Conservation (phyloP, 495 filamentous ascomycete species). For the Trichoderma asperelloides region DNA sequence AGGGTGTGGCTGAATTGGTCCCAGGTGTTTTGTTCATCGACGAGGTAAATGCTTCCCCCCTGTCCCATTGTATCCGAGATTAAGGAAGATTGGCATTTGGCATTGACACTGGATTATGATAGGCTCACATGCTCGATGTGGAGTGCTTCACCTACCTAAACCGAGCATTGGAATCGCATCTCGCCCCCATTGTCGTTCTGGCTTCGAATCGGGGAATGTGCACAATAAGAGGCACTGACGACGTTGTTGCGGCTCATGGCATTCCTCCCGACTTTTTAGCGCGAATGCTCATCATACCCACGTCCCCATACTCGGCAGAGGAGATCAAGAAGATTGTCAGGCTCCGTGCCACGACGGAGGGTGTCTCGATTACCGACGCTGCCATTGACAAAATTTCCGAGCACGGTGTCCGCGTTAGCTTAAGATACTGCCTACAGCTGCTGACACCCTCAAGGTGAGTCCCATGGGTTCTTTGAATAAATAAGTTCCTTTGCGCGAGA, state of each 20-base stretch:
- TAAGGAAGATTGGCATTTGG: not conserved
- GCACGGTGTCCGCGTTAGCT: slow-evolving; percentile 75
- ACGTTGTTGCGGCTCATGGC: slow-evolving; percentile 79
- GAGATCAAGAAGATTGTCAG: slow-evolving; percentile 87
- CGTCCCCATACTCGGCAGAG: slow-evolving; percentile 68
- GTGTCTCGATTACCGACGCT: slow-evolving; percentile 65
- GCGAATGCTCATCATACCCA: slow-evolving; percentile 91
- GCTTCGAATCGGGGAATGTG: slow-evolving; percentile 92
- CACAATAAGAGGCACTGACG: slow-evolving; percentile 77
- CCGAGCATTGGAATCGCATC: slow-evolving; percentile 84
- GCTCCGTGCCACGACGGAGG: slow-evolving; percentile 73
- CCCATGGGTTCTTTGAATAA: not conserved
- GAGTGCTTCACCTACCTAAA: slow-evolving; percentile 99
- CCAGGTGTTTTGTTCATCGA: slow-evolving; percentile 97
- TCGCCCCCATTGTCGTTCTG: slow-evolving; percentile 93
- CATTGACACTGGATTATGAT: slow-evolving; percentile 15
- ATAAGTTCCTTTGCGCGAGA: slow-evolving; percentile 4
- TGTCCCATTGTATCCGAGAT: not conserved
- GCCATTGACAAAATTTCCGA: slow-evolving; percentile 79
- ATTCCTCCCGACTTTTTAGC: slow-evolving; percentile 87
- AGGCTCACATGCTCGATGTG: slow-evolving; percentile 98
- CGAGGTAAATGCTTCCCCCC: slow-evolving; percentile 52
- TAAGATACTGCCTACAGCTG: slow-evolving; percentile 88
- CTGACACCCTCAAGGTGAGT: slow-evolving; percentile 69
- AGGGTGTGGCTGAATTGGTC: slow-evolving; percentile 94